Conservation (phyloP, 257 asterid species). For the Ajuga chamaepitys region DNA sequence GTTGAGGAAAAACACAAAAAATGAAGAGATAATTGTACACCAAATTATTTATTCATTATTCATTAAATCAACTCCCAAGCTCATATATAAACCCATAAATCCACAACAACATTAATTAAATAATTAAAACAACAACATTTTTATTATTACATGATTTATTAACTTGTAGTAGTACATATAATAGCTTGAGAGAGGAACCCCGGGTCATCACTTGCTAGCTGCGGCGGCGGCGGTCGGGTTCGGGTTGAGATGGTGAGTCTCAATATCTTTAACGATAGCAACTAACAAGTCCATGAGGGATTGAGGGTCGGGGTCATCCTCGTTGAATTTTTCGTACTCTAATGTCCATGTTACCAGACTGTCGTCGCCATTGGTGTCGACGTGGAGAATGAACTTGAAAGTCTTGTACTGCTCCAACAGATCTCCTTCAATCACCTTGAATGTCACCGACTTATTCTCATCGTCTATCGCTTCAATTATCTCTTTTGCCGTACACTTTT, state of each 20-base stretch:
- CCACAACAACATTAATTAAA: too few species aligned
- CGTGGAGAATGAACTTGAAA: conserved; percentile 13
- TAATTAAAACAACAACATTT: too few species aligned
- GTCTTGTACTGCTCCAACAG: conserved; percentile 30
- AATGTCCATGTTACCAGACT: conserved; percentile 32
- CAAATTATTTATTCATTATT: too few species aligned
- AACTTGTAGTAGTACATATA: too few species aligned
- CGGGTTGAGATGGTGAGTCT: conserved; percentile 28
- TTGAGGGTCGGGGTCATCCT: conserved; percentile 27
- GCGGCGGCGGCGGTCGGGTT: too few species aligned
- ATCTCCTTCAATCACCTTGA: conserved; percentile 38
- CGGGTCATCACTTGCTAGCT: too few species aligned
- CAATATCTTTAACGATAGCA: conserved; percentile 34
- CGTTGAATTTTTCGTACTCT: conserved; percentile 31
- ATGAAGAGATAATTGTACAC: too few species aligned
- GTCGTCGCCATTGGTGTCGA: conserved; percentile 24
- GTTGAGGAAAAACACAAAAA: too few species aligned
- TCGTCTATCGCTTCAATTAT: conserved; percentile 33
- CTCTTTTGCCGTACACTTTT: conserved; percentile 26
- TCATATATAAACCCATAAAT: too few species aligned
- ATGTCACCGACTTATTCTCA: conserved; percentile 28
- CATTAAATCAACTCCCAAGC: too few species aligned
- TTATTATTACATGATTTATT: too few species aligned
- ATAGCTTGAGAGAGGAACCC: too few species aligned
- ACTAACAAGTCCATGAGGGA: conserved; percentile 19